These are phyloP conservation scores for Chlorella sorokiniana DNA, from an alignment of 139 green algal species.

Conservation along the genomic window DNA sequence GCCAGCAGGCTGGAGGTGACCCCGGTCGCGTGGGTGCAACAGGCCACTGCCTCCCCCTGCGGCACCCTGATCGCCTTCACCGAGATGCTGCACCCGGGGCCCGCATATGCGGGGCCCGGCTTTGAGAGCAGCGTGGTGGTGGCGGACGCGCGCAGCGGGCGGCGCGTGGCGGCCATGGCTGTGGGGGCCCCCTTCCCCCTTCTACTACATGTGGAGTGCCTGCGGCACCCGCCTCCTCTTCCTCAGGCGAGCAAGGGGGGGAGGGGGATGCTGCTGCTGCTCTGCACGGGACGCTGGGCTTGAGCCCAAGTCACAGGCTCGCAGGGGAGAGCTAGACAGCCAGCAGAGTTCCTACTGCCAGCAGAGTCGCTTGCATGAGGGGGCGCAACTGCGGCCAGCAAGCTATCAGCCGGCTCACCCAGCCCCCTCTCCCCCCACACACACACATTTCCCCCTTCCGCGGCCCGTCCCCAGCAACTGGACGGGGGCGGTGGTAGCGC, in stretches of 20 bases:
- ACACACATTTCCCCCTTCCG: neutral
- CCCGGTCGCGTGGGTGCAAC: neutral
- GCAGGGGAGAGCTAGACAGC: no score
- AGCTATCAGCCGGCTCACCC: neutral
- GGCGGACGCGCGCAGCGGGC: neutral
- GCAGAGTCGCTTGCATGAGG: no score
- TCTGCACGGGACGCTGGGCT: no score
- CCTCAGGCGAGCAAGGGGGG: neutral
- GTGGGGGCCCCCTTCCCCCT: neutral
- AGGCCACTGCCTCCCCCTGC: neutral
- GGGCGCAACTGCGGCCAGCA: no score
- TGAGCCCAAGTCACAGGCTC: no score
- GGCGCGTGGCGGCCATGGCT: neutral
- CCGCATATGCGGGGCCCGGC: no score
- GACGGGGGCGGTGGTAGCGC: neutral
- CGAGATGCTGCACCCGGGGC: neutral
- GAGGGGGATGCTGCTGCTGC: neutral
- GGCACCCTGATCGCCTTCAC: slow-evolving; percentile 14
- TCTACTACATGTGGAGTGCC: slow-evolving; percentile 15
- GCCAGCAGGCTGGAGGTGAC: no score
- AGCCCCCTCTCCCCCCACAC: neutral
- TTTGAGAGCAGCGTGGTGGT: neutral
- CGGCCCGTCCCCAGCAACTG: slow-evolving; percentile 1
- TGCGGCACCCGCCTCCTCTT: slow-evolving; percentile 34
- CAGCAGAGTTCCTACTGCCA: no score